Conservation (phyloP, 352 stramenopile species). For the Plasmopara halstedii region DNA sequence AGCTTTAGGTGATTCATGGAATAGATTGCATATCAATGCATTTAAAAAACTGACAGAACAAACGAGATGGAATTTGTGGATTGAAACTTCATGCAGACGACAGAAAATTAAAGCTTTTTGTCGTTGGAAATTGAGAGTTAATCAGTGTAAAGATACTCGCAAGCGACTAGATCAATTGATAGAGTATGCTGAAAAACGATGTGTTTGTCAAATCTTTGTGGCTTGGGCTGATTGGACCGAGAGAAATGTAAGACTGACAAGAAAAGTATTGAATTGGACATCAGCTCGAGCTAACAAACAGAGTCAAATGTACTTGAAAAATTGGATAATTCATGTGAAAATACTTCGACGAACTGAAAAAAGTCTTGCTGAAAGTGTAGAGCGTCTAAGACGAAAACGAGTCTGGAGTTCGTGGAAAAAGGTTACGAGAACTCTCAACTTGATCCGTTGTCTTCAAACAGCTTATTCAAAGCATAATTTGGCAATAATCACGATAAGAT, state of each 20-base stretch:
- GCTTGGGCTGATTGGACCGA: slow-evolving; percentile 15
- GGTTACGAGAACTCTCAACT: too few species aligned
- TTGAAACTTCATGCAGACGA: neutral
- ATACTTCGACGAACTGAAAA: neutral
- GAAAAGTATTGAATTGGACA: slow-evolving; percentile 1
- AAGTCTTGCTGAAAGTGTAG: neutral
- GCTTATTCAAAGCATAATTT: slow-evolving; percentile 10
- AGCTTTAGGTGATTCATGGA: slow-evolving; percentile 7
- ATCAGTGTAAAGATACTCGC: slow-evolving; percentile 1
- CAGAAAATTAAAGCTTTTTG: neutral
- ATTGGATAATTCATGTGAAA: slow-evolving; percentile 8
- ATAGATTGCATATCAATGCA: slow-evolving; percentile 3
- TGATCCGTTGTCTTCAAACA: slow-evolving; percentile 2
- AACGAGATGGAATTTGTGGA: slow-evolving; percentile 6
- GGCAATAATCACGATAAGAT: too few species aligned
- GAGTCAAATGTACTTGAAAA: slow-evolving; percentile 3
- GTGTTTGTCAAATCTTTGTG: slow-evolving; percentile 5
- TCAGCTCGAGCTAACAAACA: slow-evolving; percentile 1
- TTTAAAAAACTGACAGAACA: neutral
- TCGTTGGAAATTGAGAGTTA: slow-evolving; percentile 4
- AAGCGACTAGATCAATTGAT: slow-evolving; percentile 9
- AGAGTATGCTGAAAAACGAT: slow-evolving; percentile 8
- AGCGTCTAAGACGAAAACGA: neutral
- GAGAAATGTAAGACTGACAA: neutral
- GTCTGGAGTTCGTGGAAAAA: slow-evolving; percentile 17